phyloP scores from a whole-genome alignment of 208 protist genomes.

The Trypanosoma congolense region DNA sequence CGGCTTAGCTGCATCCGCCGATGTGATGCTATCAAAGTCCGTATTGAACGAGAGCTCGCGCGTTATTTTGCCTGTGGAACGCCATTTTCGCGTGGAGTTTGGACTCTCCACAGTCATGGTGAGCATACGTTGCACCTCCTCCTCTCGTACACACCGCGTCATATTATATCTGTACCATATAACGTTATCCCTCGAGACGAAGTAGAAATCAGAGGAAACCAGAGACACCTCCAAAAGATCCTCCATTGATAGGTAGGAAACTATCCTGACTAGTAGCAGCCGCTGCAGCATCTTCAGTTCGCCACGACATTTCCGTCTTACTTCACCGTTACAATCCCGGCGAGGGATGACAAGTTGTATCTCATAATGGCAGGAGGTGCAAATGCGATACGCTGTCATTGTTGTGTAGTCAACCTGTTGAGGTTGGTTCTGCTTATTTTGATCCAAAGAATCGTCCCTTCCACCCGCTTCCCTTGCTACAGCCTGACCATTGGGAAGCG shows the following conservation, averaged over 20 bases:
- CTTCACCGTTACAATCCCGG: constrained; percentile 52
- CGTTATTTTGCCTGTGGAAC: constrained; percentile 4
- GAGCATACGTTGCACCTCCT: constrained; percentile 27
- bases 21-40: constrained; percentile 13
- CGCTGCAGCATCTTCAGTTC: constrained; percentile 84
- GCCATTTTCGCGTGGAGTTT: neutral
- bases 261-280: constrained; percentile 62
- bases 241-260: constrained; percentile 53
- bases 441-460: neutral
- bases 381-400: constrained; percentile 29
- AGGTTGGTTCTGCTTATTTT: neutral
- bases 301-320: constrained; percentile 68
- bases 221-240: constrained; percentile 52
- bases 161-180: constrained; percentile 89
- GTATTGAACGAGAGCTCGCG: constrained; percentile 1
- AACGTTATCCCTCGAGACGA: constrained; percentile 77
- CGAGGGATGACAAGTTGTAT: constrained; percentile 74
- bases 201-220: constrained; percentile 83
- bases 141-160: constrained; percentile 46
- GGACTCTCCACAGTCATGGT: constrained; percentile 1
- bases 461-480: neutral
- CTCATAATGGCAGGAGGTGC: constrained; percentile 73
- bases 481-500: neutral
- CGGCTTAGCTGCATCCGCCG: constrained; percentile 62
- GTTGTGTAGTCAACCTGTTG: neutral